Evolutionary conservation across 1,284 basidiomycete species (phyloP).

Genomic region (Bothia castanella): DNA sequence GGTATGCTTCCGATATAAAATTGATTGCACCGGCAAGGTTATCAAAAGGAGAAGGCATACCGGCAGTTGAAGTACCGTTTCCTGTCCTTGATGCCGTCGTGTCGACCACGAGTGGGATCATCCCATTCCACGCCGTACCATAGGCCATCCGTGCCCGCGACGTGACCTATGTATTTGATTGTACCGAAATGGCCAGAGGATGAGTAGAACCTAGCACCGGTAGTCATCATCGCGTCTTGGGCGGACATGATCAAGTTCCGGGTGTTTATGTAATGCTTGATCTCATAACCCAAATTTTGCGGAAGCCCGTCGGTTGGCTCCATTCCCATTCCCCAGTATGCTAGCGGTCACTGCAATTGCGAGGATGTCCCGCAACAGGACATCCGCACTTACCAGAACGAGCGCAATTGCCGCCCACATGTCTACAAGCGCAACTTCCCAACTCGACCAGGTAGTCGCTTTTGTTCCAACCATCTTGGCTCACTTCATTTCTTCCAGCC

Average conservation of each 20-base stretch:
- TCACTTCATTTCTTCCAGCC: constrained; percentile 39
- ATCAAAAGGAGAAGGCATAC: constrained; percentile 43
- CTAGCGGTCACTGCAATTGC: constrained; percentile 25
- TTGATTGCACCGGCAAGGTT: constrained; percentile 9
- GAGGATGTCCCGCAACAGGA: constrained; percentile 33
- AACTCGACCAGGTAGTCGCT: constrained; percentile 26
- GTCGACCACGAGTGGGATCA: constrained; percentile 77
- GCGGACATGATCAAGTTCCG: not conserved
- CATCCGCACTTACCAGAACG: constrained; percentile 44
- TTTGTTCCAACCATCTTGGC: constrained; percentile 14
- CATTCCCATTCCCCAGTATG: constrained; percentile 25
- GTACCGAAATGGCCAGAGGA: constrained; percentile 56
- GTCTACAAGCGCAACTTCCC: constrained; percentile 34
- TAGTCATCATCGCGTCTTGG: too few species aligned
- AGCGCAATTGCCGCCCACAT: constrained; percentile 58
- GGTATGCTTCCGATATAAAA: constrained; percentile 39
- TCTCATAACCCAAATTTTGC: constrained; percentile 13
- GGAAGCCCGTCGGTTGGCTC: not conserved
- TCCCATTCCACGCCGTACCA: constrained; percentile 99
- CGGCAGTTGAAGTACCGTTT: constrained; percentile 75
- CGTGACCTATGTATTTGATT: constrained; percentile 65
- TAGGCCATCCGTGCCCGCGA: constrained; percentile 59
- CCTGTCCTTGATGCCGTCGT: constrained; percentile 79
- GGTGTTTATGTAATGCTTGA: constrained; percentile 20
- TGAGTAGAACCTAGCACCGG: constrained; percentile 51